phyloP scores from a whole-genome alignment of 2,329 filamentous ascomycete genomes.

The Drechmeria coniospora region DNA sequence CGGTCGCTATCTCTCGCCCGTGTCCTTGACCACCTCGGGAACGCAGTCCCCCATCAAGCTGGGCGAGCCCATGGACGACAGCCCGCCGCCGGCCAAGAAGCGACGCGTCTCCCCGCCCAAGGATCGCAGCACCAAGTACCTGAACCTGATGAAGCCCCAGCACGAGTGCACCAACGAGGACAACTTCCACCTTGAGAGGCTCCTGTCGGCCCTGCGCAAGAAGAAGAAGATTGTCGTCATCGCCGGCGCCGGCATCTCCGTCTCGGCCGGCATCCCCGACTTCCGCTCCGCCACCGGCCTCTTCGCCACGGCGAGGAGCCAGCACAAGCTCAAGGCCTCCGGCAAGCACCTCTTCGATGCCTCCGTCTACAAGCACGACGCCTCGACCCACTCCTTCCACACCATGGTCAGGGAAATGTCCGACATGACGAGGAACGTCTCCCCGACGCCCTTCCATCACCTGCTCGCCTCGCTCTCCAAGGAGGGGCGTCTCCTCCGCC shows the following conservation, averaged over 20 bases:
- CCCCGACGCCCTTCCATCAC: slow-evolving; percentile 83
- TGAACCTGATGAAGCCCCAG: slow-evolving; percentile 50
- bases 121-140: slow-evolving; percentile 63
- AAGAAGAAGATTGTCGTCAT: slow-evolving; percentile 96
- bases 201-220: slow-evolving; percentile 62
- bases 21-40: slow-evolving; percentile 30
- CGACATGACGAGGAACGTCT: slow-evolving; percentile 57
- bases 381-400: slow-evolving; percentile 81
- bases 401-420: slow-evolving; percentile 89
- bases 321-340: slow-evolving; percentile 77
- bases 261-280: slow-evolving; percentile 91
- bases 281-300: slow-evolving; percentile 86
- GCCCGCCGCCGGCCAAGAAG: slow-evolving; percentile 59
- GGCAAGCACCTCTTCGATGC: slow-evolving; percentile 96
- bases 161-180: slow-evolving; percentile 30
- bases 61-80: slow-evolving; percentile 31
- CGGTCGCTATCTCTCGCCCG: slow-evolving; percentile 36
- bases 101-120: slow-evolving; percentile 46
- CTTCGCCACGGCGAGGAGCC: slow-evolving; percentile 68
- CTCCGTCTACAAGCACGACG: slow-evolving; percentile 87
- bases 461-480: slow-evolving; percentile 78
- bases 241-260: slow-evolving; percentile 91
- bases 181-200: slow-evolving; percentile 44
- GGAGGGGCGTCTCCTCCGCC: slow-evolving; percentile 71
- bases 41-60: slow-evolving; percentile 35